Base-by-base conservation (phyloP, 192 early-diverging fungal genomes). In the Powellomyces hirtus region DNA sequence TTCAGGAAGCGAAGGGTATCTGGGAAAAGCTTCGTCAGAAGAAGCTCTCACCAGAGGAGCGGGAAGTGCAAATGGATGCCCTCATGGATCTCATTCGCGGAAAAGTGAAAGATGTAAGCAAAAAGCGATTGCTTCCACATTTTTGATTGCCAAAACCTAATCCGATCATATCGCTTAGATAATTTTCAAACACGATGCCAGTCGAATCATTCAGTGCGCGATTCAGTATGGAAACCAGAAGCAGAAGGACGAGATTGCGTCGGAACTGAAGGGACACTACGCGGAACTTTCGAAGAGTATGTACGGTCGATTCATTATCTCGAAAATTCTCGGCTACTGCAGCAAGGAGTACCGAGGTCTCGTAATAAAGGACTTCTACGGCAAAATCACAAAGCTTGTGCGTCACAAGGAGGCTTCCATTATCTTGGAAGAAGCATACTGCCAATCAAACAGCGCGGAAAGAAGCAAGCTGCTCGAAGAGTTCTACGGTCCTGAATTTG, bases 121-220 rank as follows among this genome's bases (percentile, higher is more conserved):
- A n/a, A n/a, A n/a, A n/a, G n/a, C n/a, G n/a, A n/a, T 40, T 16
- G 26, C 27, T 10, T 16, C 55, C 46, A 33, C 18, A 20, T 14
- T 24, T 34, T 22, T 44, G 56, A 20, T 35, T 20, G 16, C 50
- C 18, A 30, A 6, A 34, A 22, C 57, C 11, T 8, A 66, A 18
- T 4, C 35, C 20, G 18, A 61, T 36, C 27, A 13, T 29, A n/a
- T 27, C 38, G 38, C 57, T 37, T 59, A 80, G 76, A 75, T 97
- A 38, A 90, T 92, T 70, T 92, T 95, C 78, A 94, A 96, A 80
- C 94, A 95, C 86, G 96, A 98, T 72, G 91, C 92, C 75, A 92
- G 90, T 57, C 88, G 96, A 62, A 84, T 97, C 10, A 83, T 98
- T 61, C 95, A 98, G 74, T 90, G 90, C 20, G 89, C 88, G 66